Percentiles rank a stretch among this genome's conserved stretches.
These are phyloP conservation scores for Cymbopogon flexuosus DNA, from an alignment of 202 grass and related monocot species.

Conservation along the genomic window DNA sequence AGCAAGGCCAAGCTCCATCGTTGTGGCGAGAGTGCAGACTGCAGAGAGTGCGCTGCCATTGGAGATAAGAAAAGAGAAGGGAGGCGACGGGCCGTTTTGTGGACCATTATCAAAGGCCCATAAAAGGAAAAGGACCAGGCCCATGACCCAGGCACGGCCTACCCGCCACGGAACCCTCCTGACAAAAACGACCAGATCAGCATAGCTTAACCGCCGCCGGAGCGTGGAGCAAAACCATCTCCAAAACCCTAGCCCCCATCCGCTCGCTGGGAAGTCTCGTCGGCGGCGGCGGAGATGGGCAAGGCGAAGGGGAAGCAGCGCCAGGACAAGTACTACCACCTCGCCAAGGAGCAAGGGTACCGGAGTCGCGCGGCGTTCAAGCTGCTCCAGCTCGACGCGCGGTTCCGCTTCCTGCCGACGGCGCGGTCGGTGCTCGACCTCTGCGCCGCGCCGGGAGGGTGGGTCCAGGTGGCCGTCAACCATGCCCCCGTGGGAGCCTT, in stretches of 20 bases:
- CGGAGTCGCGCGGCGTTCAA: slow-evolving; percentile 84
- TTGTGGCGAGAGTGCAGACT: neutral
- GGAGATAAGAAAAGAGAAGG: slow-evolving; percentile 26
- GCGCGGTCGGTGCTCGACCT: slow-evolving; percentile 85
- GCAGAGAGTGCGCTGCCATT: neutral
- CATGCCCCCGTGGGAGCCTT: slow-evolving; percentile 67
- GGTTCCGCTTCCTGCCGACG: slow-evolving; percentile 70
- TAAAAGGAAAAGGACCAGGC: neutral
- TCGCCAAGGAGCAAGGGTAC: slow-evolving; percentile 89
- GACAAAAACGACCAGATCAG: slow-evolving; percentile 19
- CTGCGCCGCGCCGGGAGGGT: slow-evolving; percentile 85
- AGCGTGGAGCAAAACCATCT: slow-evolving; percentile 20
- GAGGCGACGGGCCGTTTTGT: neutral
- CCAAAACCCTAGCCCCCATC: slow-evolving; percentile 54
- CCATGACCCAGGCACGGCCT: neutral
- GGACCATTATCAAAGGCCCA: neutral
- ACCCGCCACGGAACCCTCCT: neutral
- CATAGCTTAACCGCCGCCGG: too few relatives aligned
- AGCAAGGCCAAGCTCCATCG: slow-evolving; percentile 54
- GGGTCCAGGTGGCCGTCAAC: slow-evolving; percentile 86
- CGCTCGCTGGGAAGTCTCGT: neutral
- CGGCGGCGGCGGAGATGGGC: slow-evolving; percentile 47
- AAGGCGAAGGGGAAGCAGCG: slow-evolving; percentile 93
- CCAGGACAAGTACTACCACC: slow-evolving; percentile 82
- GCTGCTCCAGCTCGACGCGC: slow-evolving; percentile 89